Percentiles rank a stretch among this genome's conserved stretches.
Conservation (phyloP, 495 filamentous ascomycete species). For the Hyaloscypha hepaticicola region DNA sequence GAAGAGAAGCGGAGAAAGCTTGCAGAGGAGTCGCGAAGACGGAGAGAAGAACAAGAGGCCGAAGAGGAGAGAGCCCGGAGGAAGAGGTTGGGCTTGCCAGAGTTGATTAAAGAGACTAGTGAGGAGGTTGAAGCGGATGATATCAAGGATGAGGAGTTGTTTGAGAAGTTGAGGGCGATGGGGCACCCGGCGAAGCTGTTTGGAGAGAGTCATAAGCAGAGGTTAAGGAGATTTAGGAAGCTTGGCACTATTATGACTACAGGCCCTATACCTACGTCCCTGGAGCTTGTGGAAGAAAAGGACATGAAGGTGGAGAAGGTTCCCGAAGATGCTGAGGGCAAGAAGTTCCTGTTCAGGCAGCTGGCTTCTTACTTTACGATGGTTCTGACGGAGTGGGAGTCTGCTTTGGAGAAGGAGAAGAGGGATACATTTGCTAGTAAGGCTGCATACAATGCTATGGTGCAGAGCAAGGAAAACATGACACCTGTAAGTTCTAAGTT, state of each 20-base stretch:
- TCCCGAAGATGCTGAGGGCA: constrained; percentile 56
- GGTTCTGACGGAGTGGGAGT: constrained; percentile 85
- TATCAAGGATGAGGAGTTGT: constrained; percentile 70
- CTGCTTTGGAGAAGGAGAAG: constrained; percentile 65
- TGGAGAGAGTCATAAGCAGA: constrained; percentile 72
- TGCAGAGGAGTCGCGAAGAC: constrained; percentile 71
- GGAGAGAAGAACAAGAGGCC: constrained; percentile 69
- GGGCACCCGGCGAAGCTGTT: constrained; percentile 75
- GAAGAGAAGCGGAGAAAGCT: constrained; percentile 78
- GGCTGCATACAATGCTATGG: constrained; percentile 74
- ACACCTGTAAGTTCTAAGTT: constrained; percentile 48
- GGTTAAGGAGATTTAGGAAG: constrained; percentile 66
- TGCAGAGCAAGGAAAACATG: constrained; percentile 81
- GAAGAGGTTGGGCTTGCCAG: constrained; percentile 65
- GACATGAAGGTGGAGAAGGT: constrained; percentile 80
- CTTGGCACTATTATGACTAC: constrained; percentile 47
- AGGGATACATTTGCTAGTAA: constrained; percentile 75
- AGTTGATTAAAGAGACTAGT: constrained; percentile 52
- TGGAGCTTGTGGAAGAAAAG: constrained; percentile 73
- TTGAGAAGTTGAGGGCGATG: constrained; percentile 63
- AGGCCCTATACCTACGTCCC: constrained; percentile 63
- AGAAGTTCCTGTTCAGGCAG: constrained; percentile 75
- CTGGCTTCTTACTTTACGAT: constrained; percentile 91
- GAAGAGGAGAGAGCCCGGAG: constrained; percentile 49
- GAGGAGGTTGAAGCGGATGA: constrained; percentile 57